phyloP scores from a whole-genome alignment of 1,139 yeast species.

The Torulaspora globosa region DNA sequence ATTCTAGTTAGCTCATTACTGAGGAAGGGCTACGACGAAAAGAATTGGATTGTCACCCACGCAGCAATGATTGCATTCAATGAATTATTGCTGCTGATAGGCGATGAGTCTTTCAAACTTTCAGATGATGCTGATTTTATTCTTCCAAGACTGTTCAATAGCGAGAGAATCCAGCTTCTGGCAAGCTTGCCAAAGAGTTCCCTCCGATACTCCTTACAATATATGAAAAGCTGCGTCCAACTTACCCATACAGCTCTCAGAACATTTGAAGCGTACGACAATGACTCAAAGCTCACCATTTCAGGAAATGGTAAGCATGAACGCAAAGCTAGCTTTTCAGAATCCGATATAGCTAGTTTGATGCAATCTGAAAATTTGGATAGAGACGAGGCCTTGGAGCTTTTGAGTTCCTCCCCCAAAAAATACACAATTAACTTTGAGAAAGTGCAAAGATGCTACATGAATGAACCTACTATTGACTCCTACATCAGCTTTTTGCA shows the following conservation, averaged over 20 bases:
- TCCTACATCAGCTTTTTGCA: constrained; percentile 40
- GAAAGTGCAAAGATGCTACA: constrained; percentile 44
- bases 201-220: constrained; percentile 59
- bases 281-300: constrained; percentile 56
- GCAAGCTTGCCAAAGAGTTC: constrained; percentile 64
- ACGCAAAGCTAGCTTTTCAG: constrained; percentile 29
- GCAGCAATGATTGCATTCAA: constrained; percentile 68
- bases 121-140: constrained; percentile 47
- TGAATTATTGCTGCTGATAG: constrained; percentile 57
- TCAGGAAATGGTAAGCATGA: constrained; percentile 45
- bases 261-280: constrained; percentile 63
- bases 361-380: constrained; percentile 47
- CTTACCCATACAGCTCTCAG: constrained; percentile 64
- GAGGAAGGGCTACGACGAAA: constrained; percentile 47
- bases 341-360: constrained; percentile 37
- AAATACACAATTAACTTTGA: constrained; percentile 42
- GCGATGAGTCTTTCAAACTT: constrained; percentile 41
- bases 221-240: constrained; percentile 59
- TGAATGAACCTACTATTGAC: constrained; percentile 39
- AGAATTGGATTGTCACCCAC: constrained; percentile 58
- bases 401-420: constrained; percentile 30
- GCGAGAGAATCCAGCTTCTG: constrained; percentile 56
- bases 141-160: constrained; percentile 58
- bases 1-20: constrained; percentile 55
- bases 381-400: constrained; percentile 41